Evolutionary conservation across 2,329 filamentous ascomycete genomes (phyloP).

Genomic region (Fusarium paranaense): DNA sequence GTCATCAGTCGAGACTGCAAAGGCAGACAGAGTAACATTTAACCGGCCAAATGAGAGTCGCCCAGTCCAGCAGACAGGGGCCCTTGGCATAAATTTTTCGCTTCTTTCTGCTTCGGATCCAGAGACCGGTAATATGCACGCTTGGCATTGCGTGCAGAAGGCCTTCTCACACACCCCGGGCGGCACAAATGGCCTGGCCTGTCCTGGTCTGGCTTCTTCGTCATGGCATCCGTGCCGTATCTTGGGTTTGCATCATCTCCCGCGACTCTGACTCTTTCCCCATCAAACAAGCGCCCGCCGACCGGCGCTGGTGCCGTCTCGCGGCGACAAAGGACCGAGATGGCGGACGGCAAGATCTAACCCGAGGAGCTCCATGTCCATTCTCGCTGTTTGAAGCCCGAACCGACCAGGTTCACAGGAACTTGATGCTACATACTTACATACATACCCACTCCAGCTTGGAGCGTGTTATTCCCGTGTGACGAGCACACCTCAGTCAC

Average conservation of each 20-base stretch:
- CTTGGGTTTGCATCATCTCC: slow-evolving; percentile 4
- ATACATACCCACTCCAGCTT: background rate
- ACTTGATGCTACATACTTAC: background rate
- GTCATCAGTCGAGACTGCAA: slow-evolving; percentile 13
- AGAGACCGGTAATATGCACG: slow-evolving; percentile 15
- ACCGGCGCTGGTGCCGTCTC: slow-evolving; percentile 13
- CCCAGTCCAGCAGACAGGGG: slow-evolving; percentile 11
- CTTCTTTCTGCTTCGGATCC: slow-evolving; percentile 19
- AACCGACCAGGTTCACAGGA: background rate
- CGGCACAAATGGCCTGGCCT: background rate
- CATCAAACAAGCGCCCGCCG: slow-evolving; percentile 28
- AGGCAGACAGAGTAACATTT: slow-evolving; percentile 20
- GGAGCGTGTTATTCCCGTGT: slow-evolving; percentile 31
- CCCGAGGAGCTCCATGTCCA: background rate
- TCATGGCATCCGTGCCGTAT: background rate
- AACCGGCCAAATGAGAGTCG: slow-evolving; percentile 36
- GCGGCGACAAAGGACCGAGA: slow-evolving; percentile 26
- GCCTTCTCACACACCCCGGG: slow-evolving; percentile 2
- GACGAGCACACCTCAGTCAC: slow-evolving; percentile 10
- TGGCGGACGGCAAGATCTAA: slow-evolving; percentile 15
- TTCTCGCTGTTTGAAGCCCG: background rate
- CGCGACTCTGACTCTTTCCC: slow-evolving; percentile 13
- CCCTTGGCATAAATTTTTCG: slow-evolving; percentile 10
- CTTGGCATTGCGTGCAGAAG: slow-evolving; percentile 9
- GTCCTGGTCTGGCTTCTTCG: background rate